Evolutionary conservation across 2,329 filamentous ascomycete genomes (phyloP), one percentile per base, ranked within the genome.

Genomic region (Colletotrichum theobromicola): DNA sequence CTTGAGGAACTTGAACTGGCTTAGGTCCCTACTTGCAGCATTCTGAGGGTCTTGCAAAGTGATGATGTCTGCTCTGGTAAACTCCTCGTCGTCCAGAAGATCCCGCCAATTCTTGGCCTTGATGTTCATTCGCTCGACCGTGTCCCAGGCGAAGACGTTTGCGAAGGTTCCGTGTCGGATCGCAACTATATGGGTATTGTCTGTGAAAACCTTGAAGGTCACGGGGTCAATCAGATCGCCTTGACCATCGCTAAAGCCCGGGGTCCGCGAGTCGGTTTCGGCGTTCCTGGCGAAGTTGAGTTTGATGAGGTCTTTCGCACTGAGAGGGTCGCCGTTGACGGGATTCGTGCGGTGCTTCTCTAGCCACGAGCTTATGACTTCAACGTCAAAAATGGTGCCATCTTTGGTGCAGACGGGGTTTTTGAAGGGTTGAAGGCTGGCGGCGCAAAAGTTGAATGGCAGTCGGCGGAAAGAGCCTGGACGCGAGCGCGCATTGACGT

Each of bases 401-500:
- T 94, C 89, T 5, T 90, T 81, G 1, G 96, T 98, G 87, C 97
- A 99, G 42, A 99, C 97, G 7, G 97, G 96, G 81, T 98, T 94
- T 81, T 93, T 92, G 87, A 98, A 99, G 9, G 97, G 97, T 82
- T 98, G 97, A 37, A 99, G 93, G 75, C 95, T 98, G 50, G 98
- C 93, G 76, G 97, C 95, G 90, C 97, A 99, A 86, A 97, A 98
- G 88, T 98, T 98, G 90, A 97, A 99, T 34, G 97, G 97, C 2
- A 99, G 90, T 60, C 95, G 94, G 81, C 94, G 95, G 87, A 98
- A 98, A 46, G 91, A 89, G 77, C 91, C 90, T 26, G 85, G 85
- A 62, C 89, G 83, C 83, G 89, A 84, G 85, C 92, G 82, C 82
- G 90, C 83, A 50, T 68, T 69, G 71, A 93, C 91, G 79, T 92